These are phyloP conservation scores for Psidium friedrichsthalianum DNA, from an alignment of 345 rosid genomes.

Conservation along the genomic window DNA sequence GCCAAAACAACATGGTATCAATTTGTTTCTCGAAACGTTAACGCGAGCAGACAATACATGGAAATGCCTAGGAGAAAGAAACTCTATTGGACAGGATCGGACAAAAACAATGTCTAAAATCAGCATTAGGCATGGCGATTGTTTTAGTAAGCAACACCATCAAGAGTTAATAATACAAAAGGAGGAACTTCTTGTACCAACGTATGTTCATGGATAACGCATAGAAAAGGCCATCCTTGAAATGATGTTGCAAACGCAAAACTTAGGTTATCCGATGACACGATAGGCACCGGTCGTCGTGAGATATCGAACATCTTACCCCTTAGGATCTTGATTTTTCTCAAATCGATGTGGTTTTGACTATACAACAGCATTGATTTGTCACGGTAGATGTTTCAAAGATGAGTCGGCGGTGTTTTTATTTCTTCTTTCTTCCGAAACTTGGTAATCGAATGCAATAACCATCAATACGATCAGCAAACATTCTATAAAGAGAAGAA, in stretches of 20 bases:
- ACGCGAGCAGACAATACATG: not conserved
- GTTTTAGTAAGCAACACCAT: not conserved
- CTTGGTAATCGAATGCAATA: not conserved
- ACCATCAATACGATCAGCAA: not conserved
- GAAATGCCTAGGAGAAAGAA: not conserved
- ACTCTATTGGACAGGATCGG: not conserved
- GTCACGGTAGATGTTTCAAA: not conserved
- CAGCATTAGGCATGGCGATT: not conserved
- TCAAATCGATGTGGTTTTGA: not conserved
- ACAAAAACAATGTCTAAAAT: not conserved
- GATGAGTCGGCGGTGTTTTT: not conserved
- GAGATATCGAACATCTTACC: not conserved
- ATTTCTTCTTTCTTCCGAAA: not conserved
- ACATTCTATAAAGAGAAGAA: not conserved
- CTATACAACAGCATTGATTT: accelerated
- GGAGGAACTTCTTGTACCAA: not conserved
- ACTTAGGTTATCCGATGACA: not conserved
- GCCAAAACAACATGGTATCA: not conserved
- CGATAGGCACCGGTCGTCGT: not conserved
- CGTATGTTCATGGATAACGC: not conserved
- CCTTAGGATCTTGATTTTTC: not conserved
- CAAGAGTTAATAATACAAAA: not conserved
- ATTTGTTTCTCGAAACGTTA: not conserved
- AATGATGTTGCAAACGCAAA: not conserved
- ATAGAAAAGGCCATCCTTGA: not conserved